These are phyloP conservation scores for Ulmus americana DNA, from an alignment of 331 rosid species.

Conservation along the genomic window DNA sequence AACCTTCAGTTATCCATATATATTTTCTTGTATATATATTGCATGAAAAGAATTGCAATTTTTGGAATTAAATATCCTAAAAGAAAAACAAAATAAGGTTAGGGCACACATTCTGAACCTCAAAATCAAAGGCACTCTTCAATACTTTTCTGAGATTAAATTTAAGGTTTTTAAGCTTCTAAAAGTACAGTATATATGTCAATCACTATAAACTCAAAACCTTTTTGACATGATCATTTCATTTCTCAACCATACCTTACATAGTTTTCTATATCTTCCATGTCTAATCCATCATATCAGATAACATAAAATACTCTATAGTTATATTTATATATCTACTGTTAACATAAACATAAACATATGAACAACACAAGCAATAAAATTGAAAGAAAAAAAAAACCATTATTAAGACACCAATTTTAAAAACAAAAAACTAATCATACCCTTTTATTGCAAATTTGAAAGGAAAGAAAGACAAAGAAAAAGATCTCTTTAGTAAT, in stretches of 20 bases:
- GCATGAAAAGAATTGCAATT: too few species aligned
- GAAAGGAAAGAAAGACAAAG: not conserved
- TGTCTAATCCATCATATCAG: slow-evolving; percentile 45
- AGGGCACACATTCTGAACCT: too few species aligned
- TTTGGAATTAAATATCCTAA: too few species aligned
- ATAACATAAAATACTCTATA: slow-evolving; percentile 4
- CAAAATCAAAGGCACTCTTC: not conserved
- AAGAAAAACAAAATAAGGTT: too few species aligned
- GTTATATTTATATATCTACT: slow-evolving; percentile 21
- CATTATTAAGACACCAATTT: not conserved
- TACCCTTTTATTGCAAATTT: slow-evolving; percentile 4
- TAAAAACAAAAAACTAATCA: not conserved
- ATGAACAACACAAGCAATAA: slow-evolving; percentile 21
- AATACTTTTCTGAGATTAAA: too few species aligned
- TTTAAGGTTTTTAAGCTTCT: too few species aligned
- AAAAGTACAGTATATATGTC: too few species aligned
- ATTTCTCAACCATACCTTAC: not conserved
- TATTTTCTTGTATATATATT: too few species aligned
- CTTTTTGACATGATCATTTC: not conserved
- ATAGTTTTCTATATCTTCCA: slow-evolving; percentile 18
- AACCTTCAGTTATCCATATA: too few species aligned
- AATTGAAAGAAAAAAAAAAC: not conserved
- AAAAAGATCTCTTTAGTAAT: slow-evolving; percentile 3
- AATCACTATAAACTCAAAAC: not conserved
- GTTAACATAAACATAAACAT: slow-evolving; percentile 17